phyloP scores from a whole-genome alignment of 106 monocot species.

The Dendrobium officinale region DNA sequence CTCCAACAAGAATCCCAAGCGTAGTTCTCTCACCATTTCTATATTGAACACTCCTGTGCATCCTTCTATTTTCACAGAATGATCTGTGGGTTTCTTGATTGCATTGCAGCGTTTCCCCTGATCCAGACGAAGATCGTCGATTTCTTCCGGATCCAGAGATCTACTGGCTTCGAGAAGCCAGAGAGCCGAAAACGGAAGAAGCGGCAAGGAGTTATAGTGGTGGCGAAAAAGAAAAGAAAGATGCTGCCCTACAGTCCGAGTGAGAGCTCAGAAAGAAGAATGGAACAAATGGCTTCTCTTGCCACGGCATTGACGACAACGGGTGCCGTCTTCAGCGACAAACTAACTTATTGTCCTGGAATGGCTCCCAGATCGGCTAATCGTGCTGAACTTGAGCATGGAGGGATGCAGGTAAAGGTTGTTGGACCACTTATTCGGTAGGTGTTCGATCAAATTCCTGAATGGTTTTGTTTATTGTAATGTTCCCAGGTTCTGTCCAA shows the following conservation, averaged over 20 bases:
- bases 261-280: conserved; percentile 45
- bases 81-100: background rate
- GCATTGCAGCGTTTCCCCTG: conserved; percentile 67
- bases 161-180: conserved; percentile 9
- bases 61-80: background rate
- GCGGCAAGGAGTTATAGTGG: conserved; percentile 20
- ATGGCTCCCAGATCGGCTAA: conserved; percentile 84
- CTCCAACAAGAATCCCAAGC: conserved; percentile 28
- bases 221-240: conserved; percentile 74
- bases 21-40: conserved; percentile 12
- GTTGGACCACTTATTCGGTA: background rate
- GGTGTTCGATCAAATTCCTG: background rate
- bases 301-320: conserved; percentile 77
- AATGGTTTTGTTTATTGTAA: background rate
- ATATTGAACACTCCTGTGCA: background rate
- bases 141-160: conserved; percentile 85
- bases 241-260: conserved; percentile 69
- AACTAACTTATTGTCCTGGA: conserved; percentile 52
- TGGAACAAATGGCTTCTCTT: conserved; percentile 91
- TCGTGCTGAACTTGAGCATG: conserved; percentile 46
- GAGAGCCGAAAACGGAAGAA: conserved; percentile 32
- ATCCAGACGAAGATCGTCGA: conserved; percentile 93
- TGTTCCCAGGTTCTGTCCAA: conserved; percentile 49
- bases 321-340: conserved; percentile 65
- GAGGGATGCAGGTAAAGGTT: conserved; percentile 82